phyloP scores from a whole-genome alignment of 257 asterid species.

The Solanum medicagineum region DNA sequence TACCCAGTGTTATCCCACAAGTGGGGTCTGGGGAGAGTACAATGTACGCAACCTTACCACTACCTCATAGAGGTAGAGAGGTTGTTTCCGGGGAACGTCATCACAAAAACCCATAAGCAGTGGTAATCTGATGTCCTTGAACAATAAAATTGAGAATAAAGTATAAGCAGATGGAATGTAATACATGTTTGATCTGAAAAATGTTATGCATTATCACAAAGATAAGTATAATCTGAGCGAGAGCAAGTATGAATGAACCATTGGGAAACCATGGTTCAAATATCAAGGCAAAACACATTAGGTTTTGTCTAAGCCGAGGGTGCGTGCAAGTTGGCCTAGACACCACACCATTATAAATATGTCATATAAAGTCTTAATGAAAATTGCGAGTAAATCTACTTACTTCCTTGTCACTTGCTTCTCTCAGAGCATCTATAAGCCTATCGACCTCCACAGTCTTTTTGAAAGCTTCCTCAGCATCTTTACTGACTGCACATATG shows the following conservation, averaged over 20 bases:
- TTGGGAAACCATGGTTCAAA: not conserved
- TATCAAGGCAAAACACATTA: not conserved
- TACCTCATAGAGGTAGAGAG: too few relatives aligned
- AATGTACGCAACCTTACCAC: too few relatives aligned
- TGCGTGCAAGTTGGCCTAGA: not conserved
- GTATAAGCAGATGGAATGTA: not conserved
- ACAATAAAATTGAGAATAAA: not conserved
- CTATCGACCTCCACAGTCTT: slow-evolving; percentile 80
- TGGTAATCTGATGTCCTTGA: not conserved
- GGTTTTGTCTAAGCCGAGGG: not conserved
- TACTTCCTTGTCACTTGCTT: slow-evolving; percentile 81
- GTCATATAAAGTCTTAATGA: not conserved
- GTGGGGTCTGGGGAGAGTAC: too few relatives aligned
- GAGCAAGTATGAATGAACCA: not conserved
- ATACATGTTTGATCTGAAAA: not conserved
- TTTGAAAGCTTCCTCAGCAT: slow-evolving; percentile 73
- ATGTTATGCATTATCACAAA: not conserved
- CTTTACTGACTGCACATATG: slow-evolving; percentile 63
- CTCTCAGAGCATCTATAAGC: slow-evolving; percentile 71
- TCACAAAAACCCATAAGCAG: too few relatives aligned
- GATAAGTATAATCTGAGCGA: not conserved
- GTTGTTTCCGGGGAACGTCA: too few relatives aligned
- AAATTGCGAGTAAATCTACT: slow-evolving; percentile 1
- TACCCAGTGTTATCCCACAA: too few relatives aligned
- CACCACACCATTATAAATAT: not conserved